Base-by-base conservation (phyloP, 805 yeast species). In the Pichia manshurica region DNA sequence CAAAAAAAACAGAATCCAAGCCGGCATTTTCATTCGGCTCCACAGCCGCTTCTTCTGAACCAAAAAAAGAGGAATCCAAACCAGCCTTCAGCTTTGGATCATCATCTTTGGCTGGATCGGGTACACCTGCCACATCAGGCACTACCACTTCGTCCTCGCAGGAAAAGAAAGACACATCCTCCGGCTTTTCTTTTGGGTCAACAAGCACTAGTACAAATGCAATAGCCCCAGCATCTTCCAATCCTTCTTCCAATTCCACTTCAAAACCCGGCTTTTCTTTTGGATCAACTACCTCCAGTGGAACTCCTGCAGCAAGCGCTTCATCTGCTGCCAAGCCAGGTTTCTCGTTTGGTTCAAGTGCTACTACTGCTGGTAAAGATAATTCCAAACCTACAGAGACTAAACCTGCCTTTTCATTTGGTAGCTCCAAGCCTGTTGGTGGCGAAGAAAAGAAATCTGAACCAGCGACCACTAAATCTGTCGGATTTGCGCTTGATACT, bases 281-380 rank as follows among this genome's bases (percentile, higher is more conserved):
- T 49, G 67, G 63, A 4, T 54, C 57, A 53, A 16, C 20, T 17
- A n/a, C 60, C 5, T 29, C n/a, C n/a, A n/a, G 23, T 13, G 31
- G 51, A 16, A 12, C 40, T 9, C 13, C 40, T 17, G 22, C 19
- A 15, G 22, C 39, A 15, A 12, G 20, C 13, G 20, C 6, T 15
- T 2, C 25, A 19, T 15, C 39, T 2, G 39, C 17, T 36, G 5
- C 39, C 2, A 31, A 37, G 22, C 33, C 50, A 13, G 49, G 44
- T 19, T 29, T 37, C 16, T 25, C 23, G 15, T 38, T 39, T 16
- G 39, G 34, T 35, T 38, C 36, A 1, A 28, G 36, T 23, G 17
- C 21, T 6, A 32, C 54, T 15, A 41, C 44, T 20, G 21, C 45
- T 16, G 28, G 45, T 4, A 31, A 33, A 12, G 28, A 46, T 12